Evolutionary conservation across 1,284 basidiomycete species (phyloP), one percentile per base, ranked within the genome.

Genomic region (Marasmius fiardii): DNA sequence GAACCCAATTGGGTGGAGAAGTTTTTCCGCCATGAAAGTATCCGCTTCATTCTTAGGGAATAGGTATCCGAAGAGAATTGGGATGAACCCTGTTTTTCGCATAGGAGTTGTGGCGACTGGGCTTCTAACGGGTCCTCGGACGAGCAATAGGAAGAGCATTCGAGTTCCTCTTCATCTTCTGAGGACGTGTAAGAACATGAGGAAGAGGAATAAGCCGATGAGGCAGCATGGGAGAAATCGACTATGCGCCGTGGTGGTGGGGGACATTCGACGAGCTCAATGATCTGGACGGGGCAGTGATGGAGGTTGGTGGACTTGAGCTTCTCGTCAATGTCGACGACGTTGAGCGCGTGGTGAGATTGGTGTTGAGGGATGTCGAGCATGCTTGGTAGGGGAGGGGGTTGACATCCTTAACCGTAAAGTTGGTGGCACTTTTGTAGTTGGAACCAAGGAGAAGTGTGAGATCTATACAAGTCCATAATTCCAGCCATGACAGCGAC

Each of bases 191-290:
- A 31, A n/a, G n/a, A n/a, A n/a, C 69, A 68, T 23, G 62, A 72
- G 1, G 74, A 76, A 0, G 69, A 72, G 11, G 60, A 65, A 0
- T 67, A 69, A 6, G 72, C 76, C 0, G 74, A 73, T 1, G 71
- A 64, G 2, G 67, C 55, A 4, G 67, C 70, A 35, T 67, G 71
- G 21, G 76, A 67, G 50, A 77, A 69, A 52, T 75, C 73, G 43
- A 74, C 66, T 37, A 78, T 74, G 43, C 68, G 69, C 54, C 73
- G 75, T 10, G 83, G 79, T 0, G 86, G 85, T 1, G 84, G 75
- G 0, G 83, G 67, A 4, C 79, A 83, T 66, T 90, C 86, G 50
- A 82, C 81, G 70, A 90, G 87, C 70, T 88, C 79, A 56, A 89
- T 90, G 72, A 89, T 82, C 70, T 85, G 81, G 26, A 84, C 69